Percentiles rank a stretch among this genome's conserved stretches.
Evolutionary conservation across 2,329 filamentous ascomycete genomes (phyloP).

Genomic region (Ophiobolus disseminans): DNA sequence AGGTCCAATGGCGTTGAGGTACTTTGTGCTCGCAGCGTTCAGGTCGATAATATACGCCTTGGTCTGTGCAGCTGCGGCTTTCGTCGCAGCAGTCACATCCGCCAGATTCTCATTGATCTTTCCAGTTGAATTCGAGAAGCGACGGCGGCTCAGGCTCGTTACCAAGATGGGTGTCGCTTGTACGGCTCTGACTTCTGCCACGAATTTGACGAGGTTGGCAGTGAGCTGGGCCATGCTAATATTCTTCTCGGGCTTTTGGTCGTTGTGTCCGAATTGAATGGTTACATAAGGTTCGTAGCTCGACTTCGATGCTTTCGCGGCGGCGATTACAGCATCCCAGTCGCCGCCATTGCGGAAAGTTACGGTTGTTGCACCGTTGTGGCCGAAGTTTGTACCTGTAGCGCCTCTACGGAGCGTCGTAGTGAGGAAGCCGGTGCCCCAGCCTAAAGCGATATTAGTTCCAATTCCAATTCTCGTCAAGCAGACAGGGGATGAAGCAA

Average conservation of each 20-base stretch:
- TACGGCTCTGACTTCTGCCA: conserved; percentile 38
- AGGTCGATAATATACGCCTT: conserved; percentile 57
- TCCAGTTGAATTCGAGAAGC: conserved; percentile 48
- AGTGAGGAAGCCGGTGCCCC: conserved; percentile 64
- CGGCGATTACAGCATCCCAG: conserved; percentile 59
- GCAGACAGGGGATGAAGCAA: neutral
- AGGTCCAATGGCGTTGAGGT: conserved; percentile 60
- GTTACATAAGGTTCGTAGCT: conserved; percentile 59
- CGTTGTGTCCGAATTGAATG: conserved; percentile 68
- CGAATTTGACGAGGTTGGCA: conserved; percentile 56
- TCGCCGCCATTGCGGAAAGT: conserved; percentile 60
- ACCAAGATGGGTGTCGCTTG: conserved; percentile 55
- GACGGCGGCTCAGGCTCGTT: conserved; percentile 62
- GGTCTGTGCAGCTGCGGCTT: conserved; percentile 53
- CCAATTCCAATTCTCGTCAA: too few relatives aligned
- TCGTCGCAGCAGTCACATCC: conserved; percentile 54
- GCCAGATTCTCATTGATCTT: conserved; percentile 55
- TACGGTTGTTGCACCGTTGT: conserved; percentile 61
- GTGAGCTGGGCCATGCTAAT: conserved; percentile 58
- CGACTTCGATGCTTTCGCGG: conserved; percentile 45
- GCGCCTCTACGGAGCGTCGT: conserved; percentile 56
- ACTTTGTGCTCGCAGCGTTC: conserved; percentile 58
- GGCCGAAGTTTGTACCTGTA: conserved; percentile 62
- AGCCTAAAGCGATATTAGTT: conserved; percentile 46
- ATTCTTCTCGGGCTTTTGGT: conserved; percentile 56